A percentile compares a stretch with the other conserved stretches of the same genome.
These are phyloP conservation scores for Benincasa hispida DNA, from an alignment of 306 rosid species.

Conservation along the genomic window DNA sequence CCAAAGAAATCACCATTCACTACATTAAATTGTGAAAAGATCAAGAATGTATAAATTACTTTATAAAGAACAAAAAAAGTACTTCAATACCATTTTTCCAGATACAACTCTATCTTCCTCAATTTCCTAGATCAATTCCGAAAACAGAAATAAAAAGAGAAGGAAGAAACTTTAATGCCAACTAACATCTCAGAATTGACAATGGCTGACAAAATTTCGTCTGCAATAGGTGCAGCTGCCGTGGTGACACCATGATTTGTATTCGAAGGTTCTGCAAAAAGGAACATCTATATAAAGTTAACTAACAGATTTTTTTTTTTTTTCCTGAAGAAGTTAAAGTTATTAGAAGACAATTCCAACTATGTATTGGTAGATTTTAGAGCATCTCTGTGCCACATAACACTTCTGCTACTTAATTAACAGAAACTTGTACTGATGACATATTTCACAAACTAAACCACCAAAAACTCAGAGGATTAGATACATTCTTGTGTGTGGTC, in stretches of 20 bases:
- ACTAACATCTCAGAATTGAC: not conserved
- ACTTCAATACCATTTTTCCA: not conserved
- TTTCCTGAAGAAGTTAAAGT: no score
- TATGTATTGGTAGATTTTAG: not conserved
- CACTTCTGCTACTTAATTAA: not conserved
- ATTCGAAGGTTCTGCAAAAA: not conserved
- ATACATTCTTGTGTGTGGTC: not conserved
- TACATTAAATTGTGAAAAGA: not conserved
- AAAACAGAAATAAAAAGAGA: not conserved
- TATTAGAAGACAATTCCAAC: not conserved
- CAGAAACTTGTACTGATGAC: not conserved
- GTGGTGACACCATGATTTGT: not conserved
- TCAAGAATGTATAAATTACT: not conserved
- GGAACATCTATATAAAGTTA: not conserved
- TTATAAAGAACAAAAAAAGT: not conserved
- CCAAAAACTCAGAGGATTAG: not conserved
- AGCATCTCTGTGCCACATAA: not conserved
- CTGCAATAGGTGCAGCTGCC: not conserved
- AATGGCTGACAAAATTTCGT: constrained; percentile 1
- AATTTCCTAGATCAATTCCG: not conserved
- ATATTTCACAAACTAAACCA: not conserved
- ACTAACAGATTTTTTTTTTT: not conserved
- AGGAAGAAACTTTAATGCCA: not conserved
- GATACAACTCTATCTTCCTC: not conserved
- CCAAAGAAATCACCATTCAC: not conserved